Evolutionary conservation across 352 stramenopile genomes (phyloP).

Genomic region (Thalassiosira gravida): DNA sequence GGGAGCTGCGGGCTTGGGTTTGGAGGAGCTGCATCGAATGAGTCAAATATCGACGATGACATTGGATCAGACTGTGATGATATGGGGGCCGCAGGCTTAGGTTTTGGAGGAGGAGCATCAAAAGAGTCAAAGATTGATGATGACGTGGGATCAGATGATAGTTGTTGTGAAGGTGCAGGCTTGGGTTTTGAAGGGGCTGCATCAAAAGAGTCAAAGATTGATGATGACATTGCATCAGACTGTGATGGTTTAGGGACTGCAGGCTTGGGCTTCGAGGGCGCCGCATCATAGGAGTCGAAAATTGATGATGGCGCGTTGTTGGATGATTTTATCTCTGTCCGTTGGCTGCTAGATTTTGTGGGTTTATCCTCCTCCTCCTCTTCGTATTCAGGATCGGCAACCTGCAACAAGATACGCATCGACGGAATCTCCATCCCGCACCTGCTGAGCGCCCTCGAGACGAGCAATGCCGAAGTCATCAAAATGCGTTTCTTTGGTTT

Average conservation of each 20-base stretch:
- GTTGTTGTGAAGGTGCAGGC: conserved; percentile 8
- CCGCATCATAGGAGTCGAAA: conserved; percentile 61
- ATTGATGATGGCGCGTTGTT: conserved; percentile 58
- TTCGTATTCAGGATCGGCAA: conserved; percentile 37
- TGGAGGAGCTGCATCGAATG: conserved; percentile 40
- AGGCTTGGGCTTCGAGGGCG: conserved; percentile 24
- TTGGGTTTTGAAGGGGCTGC: conserved; percentile 34
- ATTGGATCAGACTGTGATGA: conserved; percentile 24
- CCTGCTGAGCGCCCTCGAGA: conserved; percentile 60
- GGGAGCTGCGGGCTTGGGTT: conserved; percentile 38
- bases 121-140: conserved; percentile 67
- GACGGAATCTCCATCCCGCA: conserved; percentile 75
- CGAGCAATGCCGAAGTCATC: conserved; percentile 66
- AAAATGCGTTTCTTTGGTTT: conserved; percentile 61
- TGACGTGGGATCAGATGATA: conserved; percentile 19
- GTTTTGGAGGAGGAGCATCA: conserved; percentile 40
- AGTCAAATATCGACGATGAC: conserved; percentile 65
- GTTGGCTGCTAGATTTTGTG: conserved; percentile 1
- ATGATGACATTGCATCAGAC: conserved; percentile 53
- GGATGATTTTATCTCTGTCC: conserved; percentile 5
- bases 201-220: conserved; percentile 78
- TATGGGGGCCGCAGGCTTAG: background rate
- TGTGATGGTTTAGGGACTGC: background rate
- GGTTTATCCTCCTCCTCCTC: conserved; percentile 51
- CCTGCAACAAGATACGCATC: conserved; percentile 57